Evolutionary conservation across 441 rosid genomes (phyloP).

Genomic region (Hura crepitans): DNA sequence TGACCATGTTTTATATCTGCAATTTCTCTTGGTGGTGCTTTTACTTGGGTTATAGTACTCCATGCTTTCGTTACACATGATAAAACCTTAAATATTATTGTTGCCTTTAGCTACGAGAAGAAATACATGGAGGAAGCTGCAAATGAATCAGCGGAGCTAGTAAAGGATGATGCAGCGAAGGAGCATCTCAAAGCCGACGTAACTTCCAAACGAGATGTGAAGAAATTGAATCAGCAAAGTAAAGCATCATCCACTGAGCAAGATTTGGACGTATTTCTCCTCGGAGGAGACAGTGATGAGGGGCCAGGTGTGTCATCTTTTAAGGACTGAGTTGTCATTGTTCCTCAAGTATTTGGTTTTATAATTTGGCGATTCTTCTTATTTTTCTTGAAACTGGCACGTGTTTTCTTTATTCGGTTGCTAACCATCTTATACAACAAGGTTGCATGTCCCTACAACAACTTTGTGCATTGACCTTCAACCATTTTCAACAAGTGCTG

Average conservation of each 20-base stretch:
- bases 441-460: background rate
- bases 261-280: constrained; percentile 58
- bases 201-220: constrained; percentile 28
- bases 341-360: background rate
- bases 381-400: background rate
- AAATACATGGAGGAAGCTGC: constrained; percentile 38
- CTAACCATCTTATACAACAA: background rate
- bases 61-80: background rate
- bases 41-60: background rate
- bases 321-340: background rate
- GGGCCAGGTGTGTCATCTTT: constrained; percentile 39
- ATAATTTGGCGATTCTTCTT: background rate
- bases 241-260: constrained; percentile 44
- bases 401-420: background rate
- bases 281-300: constrained; percentile 66
- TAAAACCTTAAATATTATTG: background rate
- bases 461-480: background rate
- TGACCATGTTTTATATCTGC: background rate
- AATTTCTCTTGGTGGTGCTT: background rate
- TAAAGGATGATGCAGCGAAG: constrained; percentile 27
- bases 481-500: too few relatives aligned
- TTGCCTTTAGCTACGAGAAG: constrained; percentile 47
- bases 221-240: constrained; percentile 30
- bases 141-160: constrained; percentile 32
- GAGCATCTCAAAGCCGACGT: constrained; percentile 23